A percentile compares a stretch with the other conserved stretches of the same genome.
These are phyloP conservation scores for Eutypa lata DNA, from an alignment of 2,329 filamentous ascomycete genomes.

Conservation along the genomic window DNA sequence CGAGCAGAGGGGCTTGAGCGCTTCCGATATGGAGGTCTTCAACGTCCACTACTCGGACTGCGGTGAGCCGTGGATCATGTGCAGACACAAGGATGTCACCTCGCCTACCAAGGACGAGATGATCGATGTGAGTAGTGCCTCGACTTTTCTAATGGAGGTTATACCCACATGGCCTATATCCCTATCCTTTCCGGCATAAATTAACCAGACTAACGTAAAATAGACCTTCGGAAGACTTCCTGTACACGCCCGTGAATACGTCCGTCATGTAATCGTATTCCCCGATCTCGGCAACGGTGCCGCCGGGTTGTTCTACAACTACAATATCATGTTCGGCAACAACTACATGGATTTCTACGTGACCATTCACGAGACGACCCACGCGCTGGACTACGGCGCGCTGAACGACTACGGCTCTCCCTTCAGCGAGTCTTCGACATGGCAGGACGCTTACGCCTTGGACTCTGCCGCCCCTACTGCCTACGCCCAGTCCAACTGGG, in stretches of 20 bases:
- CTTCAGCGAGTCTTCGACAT: conserved; percentile 13
- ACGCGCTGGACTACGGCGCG: conserved; percentile 17
- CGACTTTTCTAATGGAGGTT: too few relatives aligned
- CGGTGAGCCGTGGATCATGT: conserved; percentile 26
- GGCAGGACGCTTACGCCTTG: conserved; percentile 16
- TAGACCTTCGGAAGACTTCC: conserved; percentile 27
- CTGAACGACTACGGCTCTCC: conserved; percentile 11
- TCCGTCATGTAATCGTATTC: conserved; percentile 21
- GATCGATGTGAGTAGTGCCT: conserved; percentile 11
- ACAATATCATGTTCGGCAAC: conserved; percentile 15
- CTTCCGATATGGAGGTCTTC: conserved; percentile 21
- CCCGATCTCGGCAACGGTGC: conserved; percentile 10
- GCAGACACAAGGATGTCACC: conserved; percentile 23
- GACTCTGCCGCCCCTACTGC: conserved; percentile 13
- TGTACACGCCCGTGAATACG: conserved; percentile 23
- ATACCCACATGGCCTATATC: conserved; percentile 16
- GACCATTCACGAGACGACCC: conserved; percentile 17
- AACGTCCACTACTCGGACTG: conserved; percentile 27
- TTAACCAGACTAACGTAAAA: conserved; percentile 17
- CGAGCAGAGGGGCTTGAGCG: conserved; percentile 9
- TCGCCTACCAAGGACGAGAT: conserved; percentile 19
- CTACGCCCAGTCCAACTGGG: conserved; percentile 18
- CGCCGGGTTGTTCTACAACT: conserved; percentile 12
- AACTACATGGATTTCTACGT: conserved; percentile 3
- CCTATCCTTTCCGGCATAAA: conserved; percentile 17